Evolutionary conservation across 352 stramenopile species (phyloP).

Genomic region (Globisporangium recalcitrans): DNA sequence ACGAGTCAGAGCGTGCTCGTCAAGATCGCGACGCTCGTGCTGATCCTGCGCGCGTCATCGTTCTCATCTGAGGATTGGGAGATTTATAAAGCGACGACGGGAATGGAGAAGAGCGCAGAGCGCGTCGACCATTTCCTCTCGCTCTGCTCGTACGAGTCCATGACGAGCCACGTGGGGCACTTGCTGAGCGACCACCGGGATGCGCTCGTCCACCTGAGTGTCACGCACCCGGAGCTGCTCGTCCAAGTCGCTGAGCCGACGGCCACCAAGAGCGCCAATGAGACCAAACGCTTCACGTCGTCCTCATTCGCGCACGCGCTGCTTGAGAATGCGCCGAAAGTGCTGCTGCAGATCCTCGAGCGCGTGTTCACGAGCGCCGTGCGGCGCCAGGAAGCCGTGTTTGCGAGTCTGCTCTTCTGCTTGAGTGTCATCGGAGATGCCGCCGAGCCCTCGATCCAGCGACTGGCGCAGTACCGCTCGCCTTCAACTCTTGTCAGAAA

Average conservation of each 20-base stretch:
- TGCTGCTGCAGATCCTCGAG: conserved; percentile 52
- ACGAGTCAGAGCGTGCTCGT: conserved; percentile 46
- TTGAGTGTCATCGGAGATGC: conserved; percentile 45
- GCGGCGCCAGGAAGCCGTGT: conserved; percentile 44
- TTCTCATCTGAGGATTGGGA: conserved; percentile 29
- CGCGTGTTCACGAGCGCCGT: conserved; percentile 50
- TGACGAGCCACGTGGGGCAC: conserved; percentile 31
- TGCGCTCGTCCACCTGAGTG: conserved; percentile 46
- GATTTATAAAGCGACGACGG: conserved; percentile 9
- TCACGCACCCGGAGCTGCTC: conserved; percentile 60
- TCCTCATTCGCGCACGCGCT: conserved; percentile 49
- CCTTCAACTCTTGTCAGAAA: neutral
- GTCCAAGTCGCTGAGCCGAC: conserved; percentile 20
- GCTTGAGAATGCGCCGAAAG: conserved; percentile 30
- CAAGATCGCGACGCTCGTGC: conserved; percentile 57
- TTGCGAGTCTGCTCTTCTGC: conserved; percentile 48
- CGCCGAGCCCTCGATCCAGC: conserved; percentile 24
- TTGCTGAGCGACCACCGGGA: conserved; percentile 41
- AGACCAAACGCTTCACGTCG: conserved; percentile 18
- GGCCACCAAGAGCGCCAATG: neutral
- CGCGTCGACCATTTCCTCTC: conserved; percentile 4
- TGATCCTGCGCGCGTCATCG: conserved; percentile 43
- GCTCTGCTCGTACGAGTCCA: conserved; percentile 33
- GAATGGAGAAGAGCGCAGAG: neutral
- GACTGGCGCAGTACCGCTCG: conserved; percentile 22